These are phyloP conservation scores for Aegle marmelos DNA, from an alignment of 345 rosid species.

Conservation along the genomic window DNA sequence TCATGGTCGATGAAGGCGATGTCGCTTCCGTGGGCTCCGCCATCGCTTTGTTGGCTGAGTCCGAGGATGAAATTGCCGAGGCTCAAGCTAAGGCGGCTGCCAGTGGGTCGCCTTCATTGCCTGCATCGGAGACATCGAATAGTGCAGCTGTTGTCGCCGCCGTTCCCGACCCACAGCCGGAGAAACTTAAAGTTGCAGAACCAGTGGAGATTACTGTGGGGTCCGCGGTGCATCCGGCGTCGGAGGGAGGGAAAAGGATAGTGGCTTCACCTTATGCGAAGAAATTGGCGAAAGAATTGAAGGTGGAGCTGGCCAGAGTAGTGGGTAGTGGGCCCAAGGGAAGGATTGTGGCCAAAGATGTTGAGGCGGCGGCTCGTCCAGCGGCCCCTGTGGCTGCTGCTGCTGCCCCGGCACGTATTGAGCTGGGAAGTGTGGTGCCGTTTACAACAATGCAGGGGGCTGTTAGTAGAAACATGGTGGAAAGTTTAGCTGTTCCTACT, in stretches of 20 bases:
- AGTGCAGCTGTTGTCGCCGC: conserved; percentile 1
- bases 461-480: conserved; percentile 82
- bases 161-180: neutral
- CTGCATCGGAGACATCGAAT: conserved; percentile 2
- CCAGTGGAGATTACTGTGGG: conserved; percentile 19
- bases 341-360: conserved; percentile 95
- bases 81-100: conserved; percentile 61
- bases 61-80: conserved; percentile 65
- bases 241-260: conserved; percentile 80
- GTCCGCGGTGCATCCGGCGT: conserved; percentile 65
- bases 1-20: conserved; percentile 93
- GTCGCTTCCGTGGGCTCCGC: conserved; percentile 94
- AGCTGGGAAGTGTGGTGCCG: conserved; percentile 65
- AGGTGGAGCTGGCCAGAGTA: conserved; percentile 60
- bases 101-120: neutral
- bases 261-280: conserved; percentile 92
- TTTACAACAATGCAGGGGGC: conserved; percentile 90
- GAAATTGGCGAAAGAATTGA: conserved; percentile 83
- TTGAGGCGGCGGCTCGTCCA: conserved; percentile 48
- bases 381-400: conserved; percentile 22
- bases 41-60: conserved; percentile 83
- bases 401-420: conserved; percentile 26
- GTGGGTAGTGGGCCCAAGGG: conserved; percentile 88
- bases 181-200: conserved; percentile 12
- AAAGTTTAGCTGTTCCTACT: conserved; percentile 81